Percentiles rank a stretch among this genome's conserved stretches.
Conservation (phyloP, 2,329 filamentous ascomycete genomes). For the Aspergillus japonicus region DNA sequence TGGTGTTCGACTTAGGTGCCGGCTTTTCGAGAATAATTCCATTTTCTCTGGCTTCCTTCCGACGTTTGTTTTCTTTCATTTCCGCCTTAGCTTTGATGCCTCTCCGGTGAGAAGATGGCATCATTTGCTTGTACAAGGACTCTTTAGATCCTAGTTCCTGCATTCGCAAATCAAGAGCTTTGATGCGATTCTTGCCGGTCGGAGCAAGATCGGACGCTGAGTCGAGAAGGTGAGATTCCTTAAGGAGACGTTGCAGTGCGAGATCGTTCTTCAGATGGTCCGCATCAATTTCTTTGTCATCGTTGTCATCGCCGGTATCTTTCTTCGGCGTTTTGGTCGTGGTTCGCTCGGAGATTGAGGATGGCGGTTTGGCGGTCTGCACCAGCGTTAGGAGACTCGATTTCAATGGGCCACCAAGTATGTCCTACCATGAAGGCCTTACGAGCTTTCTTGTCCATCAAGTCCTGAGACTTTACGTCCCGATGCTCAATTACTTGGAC, state of each 20-base stretch:
- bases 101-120: slow-evolving; percentile 83
- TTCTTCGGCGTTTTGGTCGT: slow-evolving; percentile 21
- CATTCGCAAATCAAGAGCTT: slow-evolving; percentile 79
- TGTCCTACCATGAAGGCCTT: slow-evolving; percentile 74
- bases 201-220: slow-evolving; percentile 55
- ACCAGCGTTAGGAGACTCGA: background rate
- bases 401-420: background rate
- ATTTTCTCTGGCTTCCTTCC: slow-evolving; percentile 81
- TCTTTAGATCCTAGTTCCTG: slow-evolving; percentile 75
- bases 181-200: slow-evolving; percentile 71
- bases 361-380: slow-evolving; percentile 50
- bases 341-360: slow-evolving; percentile 28
- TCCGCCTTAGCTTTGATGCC: slow-evolving; percentile 72
- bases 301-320: slow-evolving; percentile 42
- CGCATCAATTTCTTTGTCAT: slow-evolving; percentile 61
- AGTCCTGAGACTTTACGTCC: slow-evolving; percentile 38
- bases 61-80: slow-evolving; percentile 66
- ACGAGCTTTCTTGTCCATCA: slow-evolving; percentile 66
- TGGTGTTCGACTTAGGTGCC: slow-evolving; percentile 36
- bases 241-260: slow-evolving; percentile 82
- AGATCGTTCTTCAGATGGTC: slow-evolving; percentile 85
- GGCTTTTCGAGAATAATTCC: slow-evolving; percentile 78
- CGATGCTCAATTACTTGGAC: slow-evolving; percentile 66
- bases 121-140: slow-evolving; percentile 73
- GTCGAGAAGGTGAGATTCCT: slow-evolving; percentile 85